Evolutionary conservation across 148 eudicot species (phyloP).

Genomic region (Fagopyrum esculentum): DNA sequence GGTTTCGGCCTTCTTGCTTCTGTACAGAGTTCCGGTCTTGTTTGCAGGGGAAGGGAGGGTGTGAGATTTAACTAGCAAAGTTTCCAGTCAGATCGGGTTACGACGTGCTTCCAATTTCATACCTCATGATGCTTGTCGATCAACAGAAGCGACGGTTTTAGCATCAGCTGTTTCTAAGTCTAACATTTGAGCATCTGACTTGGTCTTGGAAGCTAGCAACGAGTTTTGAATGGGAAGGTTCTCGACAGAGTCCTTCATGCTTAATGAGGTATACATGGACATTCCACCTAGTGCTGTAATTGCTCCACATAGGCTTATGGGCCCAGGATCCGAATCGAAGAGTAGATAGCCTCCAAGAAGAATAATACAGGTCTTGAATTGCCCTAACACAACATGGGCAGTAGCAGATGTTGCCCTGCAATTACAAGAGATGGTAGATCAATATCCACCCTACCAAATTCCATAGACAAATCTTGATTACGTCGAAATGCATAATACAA

Average conservation of each 20-base stretch:
- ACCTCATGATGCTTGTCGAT: conserved; percentile 17
- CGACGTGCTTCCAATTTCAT: neutral
- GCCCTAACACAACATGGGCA: conserved; percentile 78
- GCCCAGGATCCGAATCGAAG: conserved; percentile 80
- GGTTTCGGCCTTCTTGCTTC: neutral
- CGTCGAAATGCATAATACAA: too few relatives aligned
- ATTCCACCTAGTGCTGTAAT: conserved; percentile 69
- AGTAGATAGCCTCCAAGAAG: conserved; percentile 71
- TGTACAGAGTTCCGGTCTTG: neutral
- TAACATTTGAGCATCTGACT: conserved; percentile 29
- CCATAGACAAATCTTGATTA: too few relatives aligned
- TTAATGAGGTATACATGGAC: conserved; percentile 70
- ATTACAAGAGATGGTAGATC: neutral
- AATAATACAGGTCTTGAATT: conserved; percentile 84
- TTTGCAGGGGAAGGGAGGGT: neutral
- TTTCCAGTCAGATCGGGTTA: too few relatives aligned
- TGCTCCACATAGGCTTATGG: conserved; percentile 64
- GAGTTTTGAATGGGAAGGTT: neutral
- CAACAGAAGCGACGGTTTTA: conserved; percentile 27
- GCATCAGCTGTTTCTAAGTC: conserved; percentile 28
- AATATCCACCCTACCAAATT: too few relatives aligned
- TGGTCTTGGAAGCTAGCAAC: conserved; percentile 27
- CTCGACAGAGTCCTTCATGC: conserved; percentile 35
- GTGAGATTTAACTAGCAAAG: too few relatives aligned
- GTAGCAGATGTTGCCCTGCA: conserved; percentile 93